Base-by-base conservation (phyloP, 2,329 filamentous ascomycete genomes). In the Fusarium lyarnte region DNA sequence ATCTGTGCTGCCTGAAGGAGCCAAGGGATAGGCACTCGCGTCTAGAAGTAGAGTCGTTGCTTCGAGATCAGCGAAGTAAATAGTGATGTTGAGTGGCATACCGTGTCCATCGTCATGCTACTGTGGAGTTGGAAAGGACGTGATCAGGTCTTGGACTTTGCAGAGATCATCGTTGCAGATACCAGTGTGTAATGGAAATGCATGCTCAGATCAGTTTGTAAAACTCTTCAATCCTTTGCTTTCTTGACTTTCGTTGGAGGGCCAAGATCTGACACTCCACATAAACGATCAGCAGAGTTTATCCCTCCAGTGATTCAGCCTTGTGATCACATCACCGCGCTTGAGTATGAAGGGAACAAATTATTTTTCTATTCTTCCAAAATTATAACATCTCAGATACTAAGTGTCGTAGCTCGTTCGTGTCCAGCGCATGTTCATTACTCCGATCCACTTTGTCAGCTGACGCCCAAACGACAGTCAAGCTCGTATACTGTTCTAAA, bases 401-500 rank as follows among this genome's bases (percentile, higher is more conserved):
- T 6, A 60, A n/a, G 29, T 55, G 58, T 1, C 58, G 47, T 5
- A 60, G 47, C 14, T 55, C 38, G 19, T 55, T 60, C 12, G 47
- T 60, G 19, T 55, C 23, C 8, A 35, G 19, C 14, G 29, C 29
- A 36, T 35, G 19, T 9, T n/a, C 36, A 17, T 36, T n/a, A 6
- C 23, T 25, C 21, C 25, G 36, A 10, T 38, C 21, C 9, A n/a
- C 0, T 9, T 42, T 43, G 7, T 49, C 14, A 10, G 17, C 4
- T 8, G 31, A 67, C 6, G 36, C 55, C 63, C 63, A 68, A 1
- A 67, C 39, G 0, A 60, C 49, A 0, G 65, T 67, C 4, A 68
- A 27, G 7, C 65, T 67, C 0, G 63, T 67, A 23, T 67, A 67
- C 13, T 62, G 65, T 1, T 54, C 54, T 1, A 67, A 7, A 3